Percentiles rank a stretch among this genome's conserved stretches.
phyloP scores from a whole-genome alignment of 768 basidiomycete species.

The Lentinula sp. region DNA sequence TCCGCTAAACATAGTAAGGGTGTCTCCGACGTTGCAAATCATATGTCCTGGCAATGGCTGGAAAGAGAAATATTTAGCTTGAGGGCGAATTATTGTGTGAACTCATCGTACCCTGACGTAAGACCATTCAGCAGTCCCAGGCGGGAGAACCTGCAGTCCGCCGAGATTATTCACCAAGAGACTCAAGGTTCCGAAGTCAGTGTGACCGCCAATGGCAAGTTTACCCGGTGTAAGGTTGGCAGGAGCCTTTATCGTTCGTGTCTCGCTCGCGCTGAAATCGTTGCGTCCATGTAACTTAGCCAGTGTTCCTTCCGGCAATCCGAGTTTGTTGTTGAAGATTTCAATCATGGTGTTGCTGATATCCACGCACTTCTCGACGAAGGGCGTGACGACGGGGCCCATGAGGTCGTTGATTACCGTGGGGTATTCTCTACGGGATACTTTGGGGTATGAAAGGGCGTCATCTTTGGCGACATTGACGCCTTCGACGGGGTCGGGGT shows the following conservation, averaged over 20 bases:
- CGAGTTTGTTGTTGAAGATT: slow-evolving; percentile 36
- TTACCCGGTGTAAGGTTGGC: slow-evolving; percentile 22
- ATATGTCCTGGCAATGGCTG: slow-evolving; percentile 51
- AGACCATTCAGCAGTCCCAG: slow-evolving; percentile 57
- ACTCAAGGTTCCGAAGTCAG: slow-evolving; percentile 68
- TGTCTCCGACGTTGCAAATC: slow-evolving; percentile 60
- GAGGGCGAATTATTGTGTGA: not conserved
- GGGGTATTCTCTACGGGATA: slow-evolving; percentile 39
- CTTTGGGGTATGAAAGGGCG: slow-evolving; percentile 34
- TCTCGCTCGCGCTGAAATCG: slow-evolving; percentile 35
- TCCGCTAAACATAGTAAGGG: slow-evolving; percentile 54
- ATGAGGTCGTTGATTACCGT: slow-evolving; percentile 32
- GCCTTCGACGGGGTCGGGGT: slow-evolving; percentile 36
- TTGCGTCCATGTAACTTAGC: slow-evolving; percentile 24
- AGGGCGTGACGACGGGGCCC: slow-evolving; percentile 20
- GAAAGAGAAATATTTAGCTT: slow-evolving; percentile 25
- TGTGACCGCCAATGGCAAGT: slow-evolving; percentile 42
- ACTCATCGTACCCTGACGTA: slow-evolving; percentile 52
- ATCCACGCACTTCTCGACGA: slow-evolving; percentile 15
- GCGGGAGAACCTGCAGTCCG: slow-evolving; percentile 63
- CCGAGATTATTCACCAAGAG: slow-evolving; percentile 68
- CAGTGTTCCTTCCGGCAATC: slow-evolving; percentile 34
- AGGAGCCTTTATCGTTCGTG: slow-evolving; percentile 34
- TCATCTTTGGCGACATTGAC: slow-evolving; percentile 47
- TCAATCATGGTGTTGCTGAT: slow-evolving; percentile 34